Evolutionary conservation across 768 basidiomycete species (phyloP), one percentile per base, ranked within the genome.

Genomic region (Termitomyces bulborhizus): DNA sequence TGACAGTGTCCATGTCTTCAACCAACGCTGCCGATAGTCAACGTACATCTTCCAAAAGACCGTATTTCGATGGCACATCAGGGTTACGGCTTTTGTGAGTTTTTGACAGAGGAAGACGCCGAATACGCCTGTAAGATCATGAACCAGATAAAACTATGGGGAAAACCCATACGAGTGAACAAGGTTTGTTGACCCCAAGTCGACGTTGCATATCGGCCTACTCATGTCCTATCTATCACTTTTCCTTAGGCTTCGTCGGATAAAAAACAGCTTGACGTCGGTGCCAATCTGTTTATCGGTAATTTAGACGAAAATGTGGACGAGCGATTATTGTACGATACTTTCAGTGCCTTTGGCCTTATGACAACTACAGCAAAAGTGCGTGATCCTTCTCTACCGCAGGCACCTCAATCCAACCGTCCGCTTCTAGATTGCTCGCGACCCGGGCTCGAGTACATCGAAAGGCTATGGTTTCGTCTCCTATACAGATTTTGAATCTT

Each of bases 101-200:
- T 99, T 71, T 76, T 96, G 72, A 94, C 94, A 39, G 95, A 98
- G 76, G 95, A 97, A 70, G 97, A 98, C 74, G 94, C 97, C 59
- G 97, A 99, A 73, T 99, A 99, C 71, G 96, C 94, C 55, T 98
- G 96, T 81, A 97, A 98, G 80, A 98, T 98, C 64, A 98, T 98
- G 96, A 99, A 99, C 69, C 96, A 98, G 79, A 98, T 99, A 69
- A 99, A 99, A 72, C 72, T 99, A 51, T 99, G 90, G 84, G 97
- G 97, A 26, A 98, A 98, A 68, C 97, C 97, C 32, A 97, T 99
- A 56, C 81, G 97, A 61, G 96, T 99, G 60, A 98, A 98, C 80
- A 99, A 98, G 87, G 93, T 90, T 60, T 66, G 85, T 75, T 48
- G 44, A 62, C 27, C 11, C 21, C 26, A 51, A 37, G 11, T 26